Conservation (phyloP, 345 rosid genomes). For the Mallotus nudiflorus region DNA sequence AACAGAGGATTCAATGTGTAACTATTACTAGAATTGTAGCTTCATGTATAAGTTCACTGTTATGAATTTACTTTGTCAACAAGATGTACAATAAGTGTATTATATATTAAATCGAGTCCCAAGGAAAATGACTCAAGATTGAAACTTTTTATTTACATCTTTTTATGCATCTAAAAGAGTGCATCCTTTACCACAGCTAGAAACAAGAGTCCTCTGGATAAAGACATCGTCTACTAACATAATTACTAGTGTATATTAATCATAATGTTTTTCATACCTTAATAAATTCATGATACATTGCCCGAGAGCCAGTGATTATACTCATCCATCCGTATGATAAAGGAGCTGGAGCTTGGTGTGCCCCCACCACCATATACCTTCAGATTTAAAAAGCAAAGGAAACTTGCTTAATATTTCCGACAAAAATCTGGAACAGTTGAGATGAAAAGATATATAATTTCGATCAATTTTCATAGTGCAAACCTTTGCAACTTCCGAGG, state of each 20-base stretch:
- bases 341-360: slow-evolving; percentile 65
- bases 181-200: too few species aligned
- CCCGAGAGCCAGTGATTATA: slow-evolving; percentile 65
- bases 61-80: background rate
- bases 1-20: background rate
- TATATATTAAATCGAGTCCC: background rate
- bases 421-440: background rate
- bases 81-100: background rate
- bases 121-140: background rate
- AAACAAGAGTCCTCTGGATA: too few species aligned
- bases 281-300: background rate
- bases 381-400: slow-evolving; percentile 21
- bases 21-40: background rate
- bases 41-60: background rate
- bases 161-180: too few species aligned
- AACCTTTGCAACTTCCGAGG: slow-evolving; percentile 82
- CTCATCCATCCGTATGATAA: slow-evolving; percentile 87
- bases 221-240: background rate
- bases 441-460: background rate
- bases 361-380: slow-evolving; percentile 97
- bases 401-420: background rate
- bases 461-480: slow-evolving; percentile 8
- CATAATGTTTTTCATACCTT: background rate
- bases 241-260: background rate
- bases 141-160: background rate